Conservation (phyloP, 768 basidiomycete species). For the Lactarius sanguifluus region DNA sequence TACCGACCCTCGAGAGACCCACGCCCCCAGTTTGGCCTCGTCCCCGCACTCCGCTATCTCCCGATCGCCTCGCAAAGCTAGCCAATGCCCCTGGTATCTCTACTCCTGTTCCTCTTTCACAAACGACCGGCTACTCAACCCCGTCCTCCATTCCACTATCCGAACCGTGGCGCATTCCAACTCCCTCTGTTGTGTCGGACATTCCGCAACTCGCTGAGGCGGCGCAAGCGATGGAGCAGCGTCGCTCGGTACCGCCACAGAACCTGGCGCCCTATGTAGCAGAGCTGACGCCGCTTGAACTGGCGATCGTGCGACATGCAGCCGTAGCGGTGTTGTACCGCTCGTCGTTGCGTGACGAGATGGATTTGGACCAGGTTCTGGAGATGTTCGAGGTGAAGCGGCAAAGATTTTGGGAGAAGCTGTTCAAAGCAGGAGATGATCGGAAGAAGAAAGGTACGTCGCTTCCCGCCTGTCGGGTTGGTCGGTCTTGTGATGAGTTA, state of each 20-base stretch:
- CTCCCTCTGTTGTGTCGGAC: slow-evolving; percentile 40
- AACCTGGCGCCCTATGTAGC: slow-evolving; percentile 78
- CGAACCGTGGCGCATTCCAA: no score
- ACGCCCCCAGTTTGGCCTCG: slow-evolving; percentile 68
- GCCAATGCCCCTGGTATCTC: no score
- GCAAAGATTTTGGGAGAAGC: slow-evolving; percentile 91
- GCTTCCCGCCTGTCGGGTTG: not conserved
- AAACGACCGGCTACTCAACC: no score
- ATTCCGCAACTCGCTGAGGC: slow-evolving; percentile 83
- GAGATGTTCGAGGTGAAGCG: slow-evolving; percentile 93
- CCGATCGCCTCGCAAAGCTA: no score
- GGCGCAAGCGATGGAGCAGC: slow-evolving; percentile 87
- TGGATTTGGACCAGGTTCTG: slow-evolving; percentile 89
- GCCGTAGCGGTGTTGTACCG: slow-evolving; percentile 78
- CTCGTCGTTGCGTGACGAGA: slow-evolving; percentile 74
- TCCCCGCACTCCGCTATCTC: no score
- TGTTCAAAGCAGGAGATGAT: slow-evolving; percentile 78
- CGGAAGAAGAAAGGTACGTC: slow-evolving; percentile 85
- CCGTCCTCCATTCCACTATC: no score
- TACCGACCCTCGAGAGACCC: slow-evolving; percentile 61
- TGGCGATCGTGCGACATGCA: slow-evolving; percentile 88
- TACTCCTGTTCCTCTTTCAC: no score
- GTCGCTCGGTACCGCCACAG: slow-evolving; percentile 75
- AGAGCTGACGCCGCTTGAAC: slow-evolving; percentile 78
- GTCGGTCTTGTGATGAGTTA: slow-evolving; percentile 24